Percentiles rank a stretch among this genome's conserved stretches.
Conservation (phyloP, 805 yeast species). For the Soucietia sequanensis region DNA sequence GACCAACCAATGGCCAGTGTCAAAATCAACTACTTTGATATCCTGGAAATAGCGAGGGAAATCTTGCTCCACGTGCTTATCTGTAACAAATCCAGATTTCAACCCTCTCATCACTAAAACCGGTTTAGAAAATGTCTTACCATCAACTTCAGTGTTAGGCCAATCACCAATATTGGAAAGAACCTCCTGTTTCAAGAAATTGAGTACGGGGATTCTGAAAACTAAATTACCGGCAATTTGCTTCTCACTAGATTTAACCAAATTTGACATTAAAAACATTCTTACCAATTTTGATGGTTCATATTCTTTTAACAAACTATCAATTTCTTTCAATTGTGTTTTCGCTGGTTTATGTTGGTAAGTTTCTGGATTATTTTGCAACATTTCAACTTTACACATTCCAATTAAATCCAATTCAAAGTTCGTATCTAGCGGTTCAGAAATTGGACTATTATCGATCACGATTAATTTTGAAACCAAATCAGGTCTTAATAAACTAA, state of each 20-base stretch:
- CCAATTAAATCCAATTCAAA: constrained; percentile 38
- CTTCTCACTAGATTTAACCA: constrained; percentile 10
- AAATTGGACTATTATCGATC: constrained; percentile 48
- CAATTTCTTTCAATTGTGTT: constrained; percentile 12
- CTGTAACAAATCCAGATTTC: constrained; percentile 40
- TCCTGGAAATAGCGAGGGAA: constrained; percentile 28
- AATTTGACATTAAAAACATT: constrained; percentile 38
- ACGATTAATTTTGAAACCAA: constrained; percentile 42
- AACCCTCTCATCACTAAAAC: constrained; percentile 45
- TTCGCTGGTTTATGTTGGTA: constrained; percentile 5
- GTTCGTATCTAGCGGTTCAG: constrained; percentile 30
- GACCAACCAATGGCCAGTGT: constrained; percentile 40
- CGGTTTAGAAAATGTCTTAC: constrained; percentile 22
- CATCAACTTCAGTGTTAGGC: constrained; percentile 17
- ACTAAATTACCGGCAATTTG: constrained; percentile 1
- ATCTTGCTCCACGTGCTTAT: constrained; percentile 16
- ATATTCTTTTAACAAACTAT: constrained; percentile 18
- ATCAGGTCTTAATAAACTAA: constrained; percentile 40
- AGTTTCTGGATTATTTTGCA: constrained; percentile 3
- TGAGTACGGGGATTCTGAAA: constrained; percentile 20
- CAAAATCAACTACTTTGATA: constrained; percentile 14
- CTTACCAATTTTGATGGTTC: constrained; percentile 27
- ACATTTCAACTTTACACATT: constrained; percentile 34
- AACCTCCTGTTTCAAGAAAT: constrained; percentile 16
- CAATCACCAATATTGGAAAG: constrained; percentile 19